Evolutionary conservation across 768 basidiomycete genomes (phyloP), one percentile per base, ranked within the genome.

Genomic region (Calvatia gigantea): DNA sequence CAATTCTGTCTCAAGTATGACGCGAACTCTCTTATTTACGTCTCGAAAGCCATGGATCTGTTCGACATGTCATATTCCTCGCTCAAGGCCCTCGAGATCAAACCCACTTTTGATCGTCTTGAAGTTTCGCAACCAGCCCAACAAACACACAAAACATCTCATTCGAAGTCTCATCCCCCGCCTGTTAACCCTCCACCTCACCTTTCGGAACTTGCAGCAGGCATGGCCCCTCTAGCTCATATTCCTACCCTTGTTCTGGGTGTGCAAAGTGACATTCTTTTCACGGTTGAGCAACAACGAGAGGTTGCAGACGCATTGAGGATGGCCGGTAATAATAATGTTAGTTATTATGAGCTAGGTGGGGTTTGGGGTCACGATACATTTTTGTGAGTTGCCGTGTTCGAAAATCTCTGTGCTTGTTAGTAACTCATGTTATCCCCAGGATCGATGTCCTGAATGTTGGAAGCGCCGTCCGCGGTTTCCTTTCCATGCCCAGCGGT

Each of bases 291-390:
- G 64, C 97, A 99, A 71, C 97, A 98, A 67, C 78, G 96, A 35
- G 97, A 99, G 72, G 76, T 96, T 6, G 94, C 87, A 4, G 94
- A 97, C 68, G 96, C 95, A 21, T 72, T 99, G 59, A 82, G 92
- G 58, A 82, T 93, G 81, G 85, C 88, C 1, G 97, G 97, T 0
- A 98, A 98, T 69, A 71, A 84, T 14, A 75, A 80, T 55, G 97
- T 99, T 25, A 89, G 91, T 57, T 98, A 98, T 70, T 99, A 96
- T 67, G 97, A 98, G 71, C 80, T 98, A 2, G 96, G 96, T 25
- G 95, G 96, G 7, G 95, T 98, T n/a, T 98, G 94, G 95, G 97
- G 97, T 1, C 96, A 99, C 65, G 96, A 99, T 71, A 98, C 94
- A 19, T 98, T 98, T 75, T 74, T 98, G 85, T 89, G 64, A 79